Percentiles rank a stretch among this genome's conserved stretches.
phyloP scores from a whole-genome alignment of 176 grass and related monocot species.

The Zizania latifolia region DNA sequence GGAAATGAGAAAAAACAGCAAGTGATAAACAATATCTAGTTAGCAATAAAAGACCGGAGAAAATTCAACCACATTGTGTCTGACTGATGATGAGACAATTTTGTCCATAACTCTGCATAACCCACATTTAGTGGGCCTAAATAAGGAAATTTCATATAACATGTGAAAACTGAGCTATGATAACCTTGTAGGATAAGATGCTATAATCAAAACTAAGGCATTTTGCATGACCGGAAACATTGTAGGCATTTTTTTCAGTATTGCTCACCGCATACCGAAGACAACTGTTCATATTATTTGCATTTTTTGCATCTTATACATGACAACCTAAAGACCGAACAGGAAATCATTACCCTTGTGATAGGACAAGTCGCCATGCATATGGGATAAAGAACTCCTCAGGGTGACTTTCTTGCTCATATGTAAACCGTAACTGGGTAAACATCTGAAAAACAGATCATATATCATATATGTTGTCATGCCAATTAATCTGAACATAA shows the following conservation, averaged over 20 bases:
- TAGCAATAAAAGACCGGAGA: not conserved
- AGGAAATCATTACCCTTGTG: too few species aligned
- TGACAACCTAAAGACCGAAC: too few species aligned
- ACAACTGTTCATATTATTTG: not conserved
- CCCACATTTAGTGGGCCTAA: too few species aligned
- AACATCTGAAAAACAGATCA: conserved; percentile 77
- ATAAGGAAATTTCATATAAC: not conserved
- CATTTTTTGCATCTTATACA: not conserved
- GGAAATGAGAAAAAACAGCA: not conserved
- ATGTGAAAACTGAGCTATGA: conserved; percentile 6
- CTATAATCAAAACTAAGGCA: too few species aligned
- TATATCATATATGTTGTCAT: conserved; percentile 26
- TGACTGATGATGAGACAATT: not conserved
- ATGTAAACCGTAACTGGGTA: too few species aligned
- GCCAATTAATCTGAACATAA: too few species aligned
- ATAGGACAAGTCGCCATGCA: conserved; percentile 83
- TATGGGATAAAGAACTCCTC: conserved; percentile 99
- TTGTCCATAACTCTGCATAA: not conserved
- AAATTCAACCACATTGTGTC: not conserved
- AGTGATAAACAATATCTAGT: not conserved
- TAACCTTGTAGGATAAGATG: not conserved
- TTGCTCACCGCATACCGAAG: not conserved
- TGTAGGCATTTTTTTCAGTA: conserved; percentile 7
- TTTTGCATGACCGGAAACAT: not conserved
- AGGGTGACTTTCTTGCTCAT: conserved; percentile 97